Conservation (phyloP, 208 protist species). For the Kentomonas sorsogonicus region DNA sequence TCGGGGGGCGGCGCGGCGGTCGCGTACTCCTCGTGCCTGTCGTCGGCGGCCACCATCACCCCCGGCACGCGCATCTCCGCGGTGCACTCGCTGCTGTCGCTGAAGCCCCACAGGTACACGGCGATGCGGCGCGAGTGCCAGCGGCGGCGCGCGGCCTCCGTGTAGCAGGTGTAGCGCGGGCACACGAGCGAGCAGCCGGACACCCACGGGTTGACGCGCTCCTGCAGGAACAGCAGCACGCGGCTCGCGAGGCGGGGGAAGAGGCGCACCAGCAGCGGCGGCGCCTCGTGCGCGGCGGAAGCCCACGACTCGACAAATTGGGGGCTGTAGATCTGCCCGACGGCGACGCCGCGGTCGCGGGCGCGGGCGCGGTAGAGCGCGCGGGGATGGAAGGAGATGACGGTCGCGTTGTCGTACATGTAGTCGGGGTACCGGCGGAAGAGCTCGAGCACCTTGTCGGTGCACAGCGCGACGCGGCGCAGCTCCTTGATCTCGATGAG, state of each 20-base stretch:
- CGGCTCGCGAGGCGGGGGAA: conserved; percentile 48
- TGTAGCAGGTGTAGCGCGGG: conserved; percentile 56
- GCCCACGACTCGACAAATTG: conserved; percentile 33
- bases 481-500: conserved; percentile 88
- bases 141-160: conserved; percentile 39
- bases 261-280: conserved; percentile 37
- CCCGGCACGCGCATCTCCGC: conserved; percentile 64
- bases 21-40: conserved; percentile 61
- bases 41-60: conserved; percentile 66
- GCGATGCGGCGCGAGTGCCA: conserved; percentile 70
- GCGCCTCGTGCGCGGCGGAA: conserved; percentile 9
- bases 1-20: conserved; percentile 45
- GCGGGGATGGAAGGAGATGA: conserved; percentile 75
- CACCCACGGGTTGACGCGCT: conserved; percentile 63
- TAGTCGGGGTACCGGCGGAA: conserved; percentile 81
- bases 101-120: conserved; percentile 80
- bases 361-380: conserved; percentile 70
- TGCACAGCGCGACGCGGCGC: conserved; percentile 40
- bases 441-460: conserved; percentile 71
- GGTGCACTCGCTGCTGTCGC: conserved; percentile 36
- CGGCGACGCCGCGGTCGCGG: conserved; percentile 59
- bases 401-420: conserved; percentile 83
- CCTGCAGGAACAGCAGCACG: conserved; percentile 42
- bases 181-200: conserved; percentile 75
- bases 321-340: conserved; percentile 65